Evolutionary conservation across 208 protist genomes (phyloP).

Genomic region (Trypanosoma mega): DNA sequence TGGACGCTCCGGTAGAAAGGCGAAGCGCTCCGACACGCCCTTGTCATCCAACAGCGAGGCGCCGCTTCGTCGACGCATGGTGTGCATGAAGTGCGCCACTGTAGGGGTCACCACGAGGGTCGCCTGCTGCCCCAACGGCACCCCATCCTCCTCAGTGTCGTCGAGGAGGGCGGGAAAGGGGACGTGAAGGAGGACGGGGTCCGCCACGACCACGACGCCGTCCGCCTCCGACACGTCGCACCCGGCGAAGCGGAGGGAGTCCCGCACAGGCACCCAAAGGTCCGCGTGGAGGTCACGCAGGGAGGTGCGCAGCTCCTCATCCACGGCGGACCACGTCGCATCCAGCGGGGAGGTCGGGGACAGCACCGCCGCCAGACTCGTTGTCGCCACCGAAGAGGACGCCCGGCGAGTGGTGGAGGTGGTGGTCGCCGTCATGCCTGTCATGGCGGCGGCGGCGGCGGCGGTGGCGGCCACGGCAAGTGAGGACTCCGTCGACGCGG

Average conservation of each 20-base stretch:
- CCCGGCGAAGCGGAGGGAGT: conserved; percentile 36
- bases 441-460: neutral
- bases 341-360: neutral
- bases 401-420: no score
- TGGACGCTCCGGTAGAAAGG: conserved; percentile 19
- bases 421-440: no score
- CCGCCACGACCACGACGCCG: conserved; percentile 72
- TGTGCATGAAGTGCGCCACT: conserved; percentile 55
- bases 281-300: conserved; percentile 76
- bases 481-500: neutral
- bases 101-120: conserved; percentile 72
- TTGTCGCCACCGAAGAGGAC: no score
- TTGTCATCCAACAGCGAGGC: conserved; percentile 11
- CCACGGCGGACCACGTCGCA: neutral
- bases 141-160: conserved; percentile 1
- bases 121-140: conserved; percentile 52
- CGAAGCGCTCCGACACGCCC: conserved; percentile 18
- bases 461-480: neutral
- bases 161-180: conserved; percentile 71
- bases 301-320: conserved; percentile 31
- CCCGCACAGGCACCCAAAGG: conserved; percentile 66
- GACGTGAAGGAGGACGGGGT: conserved; percentile 69
- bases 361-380: no score
- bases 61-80: conserved; percentile 25
- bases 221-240: conserved; percentile 44